phyloP scores from a whole-genome alignment of 768 basidiomycete genomes.

The Psilocybe cubensis region DNA sequence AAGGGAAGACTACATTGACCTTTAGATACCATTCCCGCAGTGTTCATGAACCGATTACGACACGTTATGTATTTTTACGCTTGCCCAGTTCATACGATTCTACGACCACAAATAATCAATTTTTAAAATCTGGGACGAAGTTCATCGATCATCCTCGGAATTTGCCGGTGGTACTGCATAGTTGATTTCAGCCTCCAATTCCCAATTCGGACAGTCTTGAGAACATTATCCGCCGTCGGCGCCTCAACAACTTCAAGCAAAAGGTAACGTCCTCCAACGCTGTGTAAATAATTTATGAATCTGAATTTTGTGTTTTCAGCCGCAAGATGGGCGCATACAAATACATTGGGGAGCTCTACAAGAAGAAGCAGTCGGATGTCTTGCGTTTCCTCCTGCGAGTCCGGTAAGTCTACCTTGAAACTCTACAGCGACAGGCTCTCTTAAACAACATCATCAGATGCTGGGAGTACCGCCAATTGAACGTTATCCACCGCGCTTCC shows the following conservation, averaged over 20 bases:
- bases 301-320: conserved; percentile 29
- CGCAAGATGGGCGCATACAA: conserved; percentile 92
- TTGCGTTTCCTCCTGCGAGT: conserved; percentile 98
- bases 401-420: conserved; percentile 55
- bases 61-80: background rate
- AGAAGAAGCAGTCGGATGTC: conserved; percentile 98
- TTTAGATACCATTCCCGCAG: background rate
- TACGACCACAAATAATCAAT: too few species aligned
- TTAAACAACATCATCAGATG: conserved; percentile 51
- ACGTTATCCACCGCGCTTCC: conserved; percentile 97
- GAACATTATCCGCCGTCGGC: conserved; percentile 30
- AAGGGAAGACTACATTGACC: background rate
- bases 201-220: conserved; percentile 18
- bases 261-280: conserved; percentile 33
- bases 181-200: conserved; percentile 36
- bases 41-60: background rate
- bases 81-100: too few species aligned
- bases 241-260: conserved; percentile 42
- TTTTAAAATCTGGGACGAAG: too few species aligned
- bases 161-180: conserved; percentile 42
- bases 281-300: conserved; percentile 15
- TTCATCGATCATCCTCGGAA: conserved; percentile 23
- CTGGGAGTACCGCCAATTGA: conserved; percentile 99
- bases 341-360: conserved; percentile 96
- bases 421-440: background rate